phyloP scores from a whole-genome alignment of 208 protist genomes.

The Acanthamoeba royreba region DNA sequence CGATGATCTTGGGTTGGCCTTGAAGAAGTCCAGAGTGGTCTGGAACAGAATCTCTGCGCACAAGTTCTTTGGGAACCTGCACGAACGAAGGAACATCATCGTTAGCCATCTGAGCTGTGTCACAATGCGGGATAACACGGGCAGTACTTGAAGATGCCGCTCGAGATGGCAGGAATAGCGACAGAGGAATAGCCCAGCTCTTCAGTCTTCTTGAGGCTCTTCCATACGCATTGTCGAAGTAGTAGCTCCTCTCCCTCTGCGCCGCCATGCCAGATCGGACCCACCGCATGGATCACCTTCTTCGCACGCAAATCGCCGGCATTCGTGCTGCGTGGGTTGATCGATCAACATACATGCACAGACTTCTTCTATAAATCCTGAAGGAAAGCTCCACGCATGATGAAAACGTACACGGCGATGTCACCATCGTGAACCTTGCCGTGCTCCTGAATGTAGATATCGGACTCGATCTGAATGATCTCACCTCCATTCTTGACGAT shows the following conservation, averaged over 20 bases:
- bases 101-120: background rate
- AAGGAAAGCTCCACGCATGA: background rate
- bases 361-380: background rate
- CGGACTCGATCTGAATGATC: constrained; percentile 20
- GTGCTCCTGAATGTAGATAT: constrained; percentile 14
- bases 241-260: constrained; percentile 10
- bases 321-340: background rate
- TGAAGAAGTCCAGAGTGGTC: constrained; percentile 34
- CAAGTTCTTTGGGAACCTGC: constrained; percentile 18
- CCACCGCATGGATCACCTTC: constrained; percentile 36
- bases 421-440: constrained; percentile 16
- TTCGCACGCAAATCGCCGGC: background rate
- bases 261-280: constrained; percentile 9
- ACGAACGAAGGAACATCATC: background rate
- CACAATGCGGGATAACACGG: background rate
- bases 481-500: constrained; percentile 26
- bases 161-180: constrained; percentile 39
- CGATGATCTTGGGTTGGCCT: background rate
- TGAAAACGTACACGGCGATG: background rate
- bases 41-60: background rate
- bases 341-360: too few relatives aligned
- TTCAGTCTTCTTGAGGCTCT: constrained; percentile 41
- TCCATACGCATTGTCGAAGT: background rate
- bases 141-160: constrained; percentile 31
- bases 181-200: background rate